These are phyloP conservation scores for Coemansia sp. DNA, from an alignment of 192 early-diverging fungal genomes.

Conservation along the genomic window DNA sequence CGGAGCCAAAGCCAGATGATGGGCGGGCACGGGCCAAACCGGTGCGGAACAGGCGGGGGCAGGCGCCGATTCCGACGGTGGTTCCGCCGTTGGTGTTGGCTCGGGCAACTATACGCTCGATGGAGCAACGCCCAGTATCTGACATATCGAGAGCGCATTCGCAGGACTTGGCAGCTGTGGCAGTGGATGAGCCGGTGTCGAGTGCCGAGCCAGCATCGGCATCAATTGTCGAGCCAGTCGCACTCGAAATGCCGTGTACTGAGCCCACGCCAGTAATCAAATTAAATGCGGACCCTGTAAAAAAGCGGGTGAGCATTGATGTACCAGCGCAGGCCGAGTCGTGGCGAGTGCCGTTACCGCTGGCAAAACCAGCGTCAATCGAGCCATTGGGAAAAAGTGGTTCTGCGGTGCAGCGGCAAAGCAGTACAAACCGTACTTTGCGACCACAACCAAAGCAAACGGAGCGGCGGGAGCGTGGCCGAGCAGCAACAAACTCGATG, in stretches of 20 bases:
- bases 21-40: neutral
- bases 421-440: neutral
- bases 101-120: slow-evolving; percentile 11
- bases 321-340: slow-evolving; percentile 1
- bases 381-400: neutral
- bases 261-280: neutral
- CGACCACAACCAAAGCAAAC: neutral
- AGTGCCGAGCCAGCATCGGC: neutral
- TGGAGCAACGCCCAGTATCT: neutral
- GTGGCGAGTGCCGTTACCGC: neutral
- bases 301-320: slow-evolving; percentile 7
- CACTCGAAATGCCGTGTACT: neutral
- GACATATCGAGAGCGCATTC: neutral
- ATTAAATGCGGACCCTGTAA: neutral
- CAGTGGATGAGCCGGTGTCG: neutral
- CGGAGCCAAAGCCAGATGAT: neutral
- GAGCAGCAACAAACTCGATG: slow-evolving; percentile 7
- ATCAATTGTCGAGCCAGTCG: neutral
- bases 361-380: neutral
- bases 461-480: slow-evolving; percentile 10
- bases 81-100: slow-evolving; percentile 36
- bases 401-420: neutral
- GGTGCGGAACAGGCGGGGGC: slow-evolving; percentile 16
- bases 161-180: slow-evolving; percentile 6
- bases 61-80: slow-evolving; percentile 38